Percentiles rank a stretch among this genome's conserved stretches.
Evolutionary conservation across 208 protist genomes (phyloP).

Genomic region (Trypanosoma vivax): DNA sequence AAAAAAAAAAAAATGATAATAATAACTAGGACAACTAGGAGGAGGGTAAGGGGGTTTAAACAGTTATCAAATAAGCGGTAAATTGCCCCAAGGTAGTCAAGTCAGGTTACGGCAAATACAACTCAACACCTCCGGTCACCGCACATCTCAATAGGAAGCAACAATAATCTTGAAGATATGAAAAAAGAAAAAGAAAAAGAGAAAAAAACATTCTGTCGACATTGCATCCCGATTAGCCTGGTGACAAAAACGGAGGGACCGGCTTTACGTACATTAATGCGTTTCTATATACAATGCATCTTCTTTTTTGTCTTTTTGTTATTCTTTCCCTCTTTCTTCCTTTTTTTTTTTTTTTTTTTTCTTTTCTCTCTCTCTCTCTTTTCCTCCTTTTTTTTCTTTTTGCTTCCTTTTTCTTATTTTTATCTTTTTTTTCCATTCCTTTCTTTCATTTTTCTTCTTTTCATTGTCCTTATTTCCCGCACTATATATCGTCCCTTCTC

Average conservation of each 20-base stretch:
- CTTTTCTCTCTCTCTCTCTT: not conserved
- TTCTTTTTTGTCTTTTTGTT: not conserved
- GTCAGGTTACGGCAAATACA: too few relatives aligned
- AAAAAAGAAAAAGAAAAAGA: not conserved
- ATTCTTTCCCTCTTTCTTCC: conserved; percentile 6
- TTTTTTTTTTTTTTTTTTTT: not conserved
- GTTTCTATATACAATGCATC: not conserved
- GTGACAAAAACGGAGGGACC: too few relatives aligned
- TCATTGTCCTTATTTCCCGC: not conserved
- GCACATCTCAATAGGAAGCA: too few relatives aligned
- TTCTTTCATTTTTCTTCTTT: not conserved
- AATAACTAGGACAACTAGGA: too few relatives aligned
- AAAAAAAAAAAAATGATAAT: too few relatives aligned
- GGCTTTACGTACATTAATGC: not conserved
- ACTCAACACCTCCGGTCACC: too few relatives aligned
- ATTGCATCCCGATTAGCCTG: not conserved
- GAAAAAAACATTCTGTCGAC: not conserved
- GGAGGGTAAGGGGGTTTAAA: too few relatives aligned
- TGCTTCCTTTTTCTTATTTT: conserved; percentile 1
- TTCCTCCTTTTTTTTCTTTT: not conserved
- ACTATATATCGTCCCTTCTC: not conserved
- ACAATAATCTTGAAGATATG: too few relatives aligned
- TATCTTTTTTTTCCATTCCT: not conserved
- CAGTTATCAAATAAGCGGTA: too few relatives aligned
- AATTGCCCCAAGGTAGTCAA: too few relatives aligned